Base-by-base conservation (phyloP, 2,329 filamentous ascomycete genomes). In the Ciborinia camelliae region DNA sequence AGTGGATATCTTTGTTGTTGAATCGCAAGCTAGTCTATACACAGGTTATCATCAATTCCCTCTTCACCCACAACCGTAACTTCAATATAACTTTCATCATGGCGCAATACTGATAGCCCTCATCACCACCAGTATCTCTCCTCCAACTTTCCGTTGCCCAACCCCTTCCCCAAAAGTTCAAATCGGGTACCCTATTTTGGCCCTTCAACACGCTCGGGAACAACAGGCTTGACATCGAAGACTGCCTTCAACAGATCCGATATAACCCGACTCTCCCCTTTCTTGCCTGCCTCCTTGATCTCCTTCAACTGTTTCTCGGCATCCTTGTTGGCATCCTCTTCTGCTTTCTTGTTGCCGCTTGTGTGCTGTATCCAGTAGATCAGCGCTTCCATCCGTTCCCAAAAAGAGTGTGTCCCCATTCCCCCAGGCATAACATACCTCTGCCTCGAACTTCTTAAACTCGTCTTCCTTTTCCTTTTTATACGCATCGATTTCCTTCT, bases 401-500 rank as follows among this genome's bases (percentile, higher is more conserved):
- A 47, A 23, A n/a, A 26, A 18, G 2, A 48, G 3, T 53, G 3
- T 53, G 20, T 3, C 15, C 7, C 28, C 35, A 32, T 47, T 20
- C 14, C 7, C 28, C 20, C 14, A 62, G 20, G 35, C 47, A 20
- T 32, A 54, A 54, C 68, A 62, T 73, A 76, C 75, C 84, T 91
- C 84, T 69, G 91, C 84, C 82, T 98, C 92, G 74, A 96, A 98
- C 76, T 90, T 89, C 83, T 95, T 94, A 82, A 92, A 98, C 79
- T 98, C 94, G 43, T 90, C 85, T 75, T 99, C 95, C 82, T 97
- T 99, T 73, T 89, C 81, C 74, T 88, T 86, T 77, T 88, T 87
- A 83, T 99, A 98, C 64, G 92, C 90, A 71, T 97, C 91, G 75
- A 99, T 97, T 79, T 99, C 94, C 81, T 96, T 96, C 81, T 97